Conservation (phyloP, 2,329 filamentous ascomycete genomes). For the Botrytis hyacinthi region DNA sequence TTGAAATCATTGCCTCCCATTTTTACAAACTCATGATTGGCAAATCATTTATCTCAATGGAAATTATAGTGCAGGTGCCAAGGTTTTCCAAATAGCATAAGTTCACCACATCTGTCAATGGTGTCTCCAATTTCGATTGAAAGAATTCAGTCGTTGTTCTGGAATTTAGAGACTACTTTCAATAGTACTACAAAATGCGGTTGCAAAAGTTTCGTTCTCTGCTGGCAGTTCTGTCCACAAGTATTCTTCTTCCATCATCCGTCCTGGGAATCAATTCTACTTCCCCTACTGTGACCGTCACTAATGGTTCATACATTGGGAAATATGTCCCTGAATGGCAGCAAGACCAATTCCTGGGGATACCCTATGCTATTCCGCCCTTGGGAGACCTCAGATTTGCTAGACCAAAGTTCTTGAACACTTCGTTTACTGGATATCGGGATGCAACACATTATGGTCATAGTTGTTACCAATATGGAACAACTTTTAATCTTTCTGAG, state of each 20-base stretch:
- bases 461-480: slow-evolving; percentile 49
- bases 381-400: slow-evolving; percentile 47
- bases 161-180: background rate
- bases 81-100: background rate
- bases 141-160: background rate
- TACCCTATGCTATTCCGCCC: slow-evolving; percentile 50
- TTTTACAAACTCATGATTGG: background rate
- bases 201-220: background rate
- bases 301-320: slow-evolving; percentile 33
- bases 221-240: background rate
- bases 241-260: background rate
- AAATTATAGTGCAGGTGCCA: background rate
- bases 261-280: slow-evolving; percentile 13
- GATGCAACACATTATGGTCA: slow-evolving; percentile 45
- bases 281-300: slow-evolving; percentile 27
- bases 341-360: slow-evolving; percentile 46
- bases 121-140: background rate
- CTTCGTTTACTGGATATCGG: slow-evolving; percentile 42
- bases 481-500: slow-evolving; percentile 44
- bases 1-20: background rate
- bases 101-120: background rate
- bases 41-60: background rate
- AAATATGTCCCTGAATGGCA: slow-evolving; percentile 32
- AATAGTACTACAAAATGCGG: background rate
- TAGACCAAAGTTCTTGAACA: slow-evolving; percentile 40